Base-by-base conservation (phyloP, 352 stramenopile species). In the Pythium graminicola region DNA sequence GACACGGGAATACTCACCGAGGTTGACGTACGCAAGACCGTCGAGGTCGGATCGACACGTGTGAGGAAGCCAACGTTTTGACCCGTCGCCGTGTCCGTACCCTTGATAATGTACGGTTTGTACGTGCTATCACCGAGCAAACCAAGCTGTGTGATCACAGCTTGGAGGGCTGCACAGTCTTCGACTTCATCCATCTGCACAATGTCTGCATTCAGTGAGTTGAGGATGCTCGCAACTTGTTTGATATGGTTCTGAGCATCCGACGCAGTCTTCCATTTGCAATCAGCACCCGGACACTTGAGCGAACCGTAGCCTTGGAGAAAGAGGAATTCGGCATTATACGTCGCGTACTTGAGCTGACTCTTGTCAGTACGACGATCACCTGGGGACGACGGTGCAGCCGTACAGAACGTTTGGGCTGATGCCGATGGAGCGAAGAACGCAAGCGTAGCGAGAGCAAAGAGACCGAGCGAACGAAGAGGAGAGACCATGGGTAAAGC, bases 21-120 rank as follows among this genome's bases (percentile, higher is more conserved):
- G 6, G 44, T 43, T 14, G 57, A 63, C 28, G 70, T 65, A 43
- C 78, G 75, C 44, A 75, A 60, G 6, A 89, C 51, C 19, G 76
- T 60, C 22, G 69, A 66, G 1, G 68, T 50, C 1, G 78, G 78
- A 26, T 89, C 78, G 10, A 89, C 60, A 14, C 78, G 78, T 20
- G 75, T 86, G 23, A 89, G 52, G 23, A 89, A 57, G 13, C 62
- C 78, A 14, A 71, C 64, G 66, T 89, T 86, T 54, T 89, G 78
- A 13, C 73, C 69, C n/a, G 78, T 89, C 2, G 71, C 50, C 7
- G 78, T 84, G 61, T 89, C 78, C 0, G 63, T 70, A 32, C 78
- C 78, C 29, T 49, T 64, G 24, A 86, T 57, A 23, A 89, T 32
- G 55, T 86, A 89, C 46, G 72, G 77, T 48, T 76, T 76, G 70